Conservation (phyloP, 352 stramenopile species). For the Phytophthora citricola region DNA sequence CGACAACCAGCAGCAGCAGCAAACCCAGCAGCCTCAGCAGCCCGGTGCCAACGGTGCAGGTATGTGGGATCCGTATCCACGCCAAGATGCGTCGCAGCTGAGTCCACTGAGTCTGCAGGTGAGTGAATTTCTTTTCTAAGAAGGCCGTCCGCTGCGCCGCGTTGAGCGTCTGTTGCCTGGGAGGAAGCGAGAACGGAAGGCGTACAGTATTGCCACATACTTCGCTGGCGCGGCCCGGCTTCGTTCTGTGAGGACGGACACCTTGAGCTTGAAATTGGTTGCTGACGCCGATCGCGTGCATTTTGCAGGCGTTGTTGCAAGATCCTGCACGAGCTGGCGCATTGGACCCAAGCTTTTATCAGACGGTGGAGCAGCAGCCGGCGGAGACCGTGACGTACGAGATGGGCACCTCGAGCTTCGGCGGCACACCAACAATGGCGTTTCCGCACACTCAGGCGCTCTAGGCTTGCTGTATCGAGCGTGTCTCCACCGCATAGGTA, state of each 20-base stretch:
- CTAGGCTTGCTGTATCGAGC: conserved; percentile 8
- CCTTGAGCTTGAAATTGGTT: conserved; percentile 38
- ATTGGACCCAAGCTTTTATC: conserved; percentile 45
- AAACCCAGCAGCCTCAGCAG: conserved; percentile 37
- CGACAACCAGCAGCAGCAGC: conserved; percentile 39
- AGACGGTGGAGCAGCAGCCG: conserved; percentile 29
- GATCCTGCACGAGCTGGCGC: conserved; percentile 31
- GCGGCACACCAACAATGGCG: conserved; percentile 23
- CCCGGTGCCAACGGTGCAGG: conserved; percentile 24
- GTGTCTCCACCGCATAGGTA: conserved; percentile 23
- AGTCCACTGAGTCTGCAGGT: conserved; percentile 58
- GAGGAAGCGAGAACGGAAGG: conserved; percentile 16
- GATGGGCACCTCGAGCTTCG: conserved; percentile 31
- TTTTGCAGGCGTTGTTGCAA: conserved; percentile 48
- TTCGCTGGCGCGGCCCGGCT: conserved; percentile 7
- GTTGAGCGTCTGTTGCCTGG: conserved; percentile 20
- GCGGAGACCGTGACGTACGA: conserved; percentile 30
- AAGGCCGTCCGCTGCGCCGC: conserved; percentile 8
- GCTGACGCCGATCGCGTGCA: conserved; percentile 33
- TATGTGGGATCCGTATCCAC: conserved; percentile 52
- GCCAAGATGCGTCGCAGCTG: conserved; percentile 48
- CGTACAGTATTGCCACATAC: background rate
- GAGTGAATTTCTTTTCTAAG: conserved; percentile 61
- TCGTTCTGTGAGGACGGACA: conserved; percentile 9
- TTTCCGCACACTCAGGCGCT: conserved; percentile 38